Conservation (phyloP, 306 rosid genomes). For the Betula pendula region DNA sequence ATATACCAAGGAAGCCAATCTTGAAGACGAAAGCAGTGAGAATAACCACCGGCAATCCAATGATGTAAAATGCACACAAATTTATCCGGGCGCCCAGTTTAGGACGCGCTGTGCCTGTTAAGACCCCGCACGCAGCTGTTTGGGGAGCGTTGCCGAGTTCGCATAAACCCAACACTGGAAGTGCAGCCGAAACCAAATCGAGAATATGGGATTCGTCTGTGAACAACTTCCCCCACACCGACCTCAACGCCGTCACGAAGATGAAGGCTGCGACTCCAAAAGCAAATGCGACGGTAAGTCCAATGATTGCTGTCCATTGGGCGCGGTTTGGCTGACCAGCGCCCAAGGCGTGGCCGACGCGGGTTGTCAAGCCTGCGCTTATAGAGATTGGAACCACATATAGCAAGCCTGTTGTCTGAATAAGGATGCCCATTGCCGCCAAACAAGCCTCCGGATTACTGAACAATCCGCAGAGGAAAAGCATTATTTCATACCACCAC, state of each 20-base stretch:
- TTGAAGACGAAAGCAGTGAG: slow-evolving; percentile 45
- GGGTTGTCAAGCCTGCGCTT: slow-evolving; percentile 57
- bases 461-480: slow-evolving; percentile 66
- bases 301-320: slow-evolving; percentile 58
- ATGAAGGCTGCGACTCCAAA: slow-evolving; percentile 48
- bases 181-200: slow-evolving; percentile 47
- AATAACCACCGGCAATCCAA: slow-evolving; percentile 76
- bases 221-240: slow-evolving; percentile 60
- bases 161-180: slow-evolving; percentile 79
- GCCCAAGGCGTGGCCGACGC: slow-evolving; percentile 80
- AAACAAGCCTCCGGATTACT: slow-evolving; percentile 70
- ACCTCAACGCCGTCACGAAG: slow-evolving; percentile 40
- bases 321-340: slow-evolving; percentile 67
- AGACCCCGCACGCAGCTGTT: slow-evolving; percentile 78
- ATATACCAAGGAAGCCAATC: slow-evolving; percentile 68
- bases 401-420: slow-evolving; percentile 80
- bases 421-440: slow-evolving; percentile 89
- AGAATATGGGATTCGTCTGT: slow-evolving; percentile 71
- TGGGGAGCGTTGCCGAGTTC: slow-evolving; percentile 80
- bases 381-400: slow-evolving; percentile 71
- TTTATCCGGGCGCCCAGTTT: slow-evolving; percentile 78
- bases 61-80: slow-evolving; percentile 69
- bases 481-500: slow-evolving; percentile 96
- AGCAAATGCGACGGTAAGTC: slow-evolving; percentile 47
- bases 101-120: slow-evolving; percentile 77